Base-by-base conservation (phyloP, 2,329 filamentous ascomycete genomes). In the Leptodontidium sp. region DNA sequence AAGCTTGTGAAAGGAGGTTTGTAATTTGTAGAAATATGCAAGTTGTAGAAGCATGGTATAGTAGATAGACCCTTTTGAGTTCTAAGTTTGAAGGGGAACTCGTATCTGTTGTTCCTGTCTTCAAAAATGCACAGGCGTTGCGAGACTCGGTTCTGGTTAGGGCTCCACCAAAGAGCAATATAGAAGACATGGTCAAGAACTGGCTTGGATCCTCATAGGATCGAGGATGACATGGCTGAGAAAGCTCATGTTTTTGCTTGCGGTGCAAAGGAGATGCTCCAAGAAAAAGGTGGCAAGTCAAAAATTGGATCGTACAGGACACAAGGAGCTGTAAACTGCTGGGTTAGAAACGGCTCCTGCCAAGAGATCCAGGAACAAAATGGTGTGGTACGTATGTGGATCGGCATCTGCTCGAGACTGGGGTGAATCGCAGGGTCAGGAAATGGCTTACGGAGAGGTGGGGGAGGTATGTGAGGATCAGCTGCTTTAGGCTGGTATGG, bases 401-500 rank as follows among this genome's bases (percentile, higher is more conserved):
- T 47, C 15, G 43, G 43, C 43, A 47, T 47, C 15, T 32, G 29
- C 29, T 15, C 43, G 15, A 15, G 8, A 40, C 38, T 12, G 8
- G 8, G 38, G 38, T 40, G 8, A 26, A 35, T 64, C 8, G 24
- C 11, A 64, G 32, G 62, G 45, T 65, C 38, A 57, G 43, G 64
- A 65, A 65, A 65, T 66, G 55, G 64, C 64, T 61, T 66, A 53
- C 61, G 40, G 7, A 12, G 38, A 40, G 8, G 38, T 40, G 38
- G 8, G 38, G 32, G 11, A 52, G 26, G 17, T 14, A 47, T 17
- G 15, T 47, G 2, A 47, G 7, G 14, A 47, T 47, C 6, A 32
- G 43, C 43, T 47, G 3, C 6, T 32, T 21, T 45, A 45, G 11
- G 15, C 40, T 45, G 11, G 40, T 17, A 45, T 45, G 40, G 40